These are phyloP conservation scores for Collybia sordida DNA, from an alignment of 768 basidiomycete genomes.

Conservation along the genomic window DNA sequence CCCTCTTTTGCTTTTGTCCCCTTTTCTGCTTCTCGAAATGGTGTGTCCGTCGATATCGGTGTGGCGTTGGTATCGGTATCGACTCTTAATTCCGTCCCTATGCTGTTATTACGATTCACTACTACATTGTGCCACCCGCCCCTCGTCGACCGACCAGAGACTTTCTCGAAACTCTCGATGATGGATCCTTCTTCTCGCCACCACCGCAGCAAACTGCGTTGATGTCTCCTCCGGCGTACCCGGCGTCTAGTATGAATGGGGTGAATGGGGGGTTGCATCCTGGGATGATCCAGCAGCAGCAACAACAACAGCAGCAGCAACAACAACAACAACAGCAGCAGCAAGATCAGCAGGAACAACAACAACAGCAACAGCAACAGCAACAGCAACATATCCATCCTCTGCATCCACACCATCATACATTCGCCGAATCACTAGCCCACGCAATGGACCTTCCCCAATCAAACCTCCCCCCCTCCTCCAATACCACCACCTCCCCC, in stretches of 20 bases:
- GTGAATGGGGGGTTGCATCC: no score
- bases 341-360: conserved; percentile 3
- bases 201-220: conserved; percentile 44
- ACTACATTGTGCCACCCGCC: no score
- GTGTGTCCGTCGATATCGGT: no score
- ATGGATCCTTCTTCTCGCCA: conserved; percentile 77
- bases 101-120: no score
- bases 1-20: no score
- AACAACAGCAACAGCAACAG: conserved; percentile 9
- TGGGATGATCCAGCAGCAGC: conserved; percentile 9
- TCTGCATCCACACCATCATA: background rate
- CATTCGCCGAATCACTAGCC: background rate
- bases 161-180: conserved; percentile 86
- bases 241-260: no score
- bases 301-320: background rate
- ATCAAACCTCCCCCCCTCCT: background rate
- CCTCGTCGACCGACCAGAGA: conserved; percentile 55
- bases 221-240: conserved; percentile 38
- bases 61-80: no score
- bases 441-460: no score
- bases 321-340: conserved; percentile 6
- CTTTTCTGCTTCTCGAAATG: no score
- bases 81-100: no score
- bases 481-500: background rate
- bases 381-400: conserved; percentile 1